A percentile compares a stretch with the other conserved stretches of the same genome.
phyloP scores from a whole-genome alignment of 139 green algal genomes.

The Pycnococcus provasolii region DNA sequence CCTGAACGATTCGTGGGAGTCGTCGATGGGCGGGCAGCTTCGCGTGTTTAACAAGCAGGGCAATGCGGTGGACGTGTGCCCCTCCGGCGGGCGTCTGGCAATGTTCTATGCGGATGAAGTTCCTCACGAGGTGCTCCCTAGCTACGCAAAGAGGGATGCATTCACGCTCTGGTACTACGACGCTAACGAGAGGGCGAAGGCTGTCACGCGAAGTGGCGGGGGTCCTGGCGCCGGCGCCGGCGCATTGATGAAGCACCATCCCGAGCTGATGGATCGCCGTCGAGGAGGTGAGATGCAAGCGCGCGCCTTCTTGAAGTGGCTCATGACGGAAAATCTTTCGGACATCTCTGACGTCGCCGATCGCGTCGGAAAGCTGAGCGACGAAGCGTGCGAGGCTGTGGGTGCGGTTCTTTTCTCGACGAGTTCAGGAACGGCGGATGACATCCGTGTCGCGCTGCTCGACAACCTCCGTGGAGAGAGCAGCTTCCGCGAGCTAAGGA shows the following conservation, averaged over 20 bases:
- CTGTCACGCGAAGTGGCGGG: constrained; percentile 6
- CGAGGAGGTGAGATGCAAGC: too few species aligned
- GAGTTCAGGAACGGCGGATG: too few species aligned
- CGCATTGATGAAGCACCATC: background rate
- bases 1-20: constrained; percentile 37
- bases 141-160: constrained; percentile 23
- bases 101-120: constrained; percentile 39
- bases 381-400: too few species aligned
- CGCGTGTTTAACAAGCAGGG: constrained; percentile 24
- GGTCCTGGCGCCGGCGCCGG: background rate
- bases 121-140: constrained; percentile 36
- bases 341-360: too few species aligned
- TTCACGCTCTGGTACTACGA: constrained; percentile 49
- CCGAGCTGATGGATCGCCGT: too few species aligned
- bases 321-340: too few species aligned
- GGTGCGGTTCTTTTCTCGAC: too few species aligned
- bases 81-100: constrained; percentile 32
- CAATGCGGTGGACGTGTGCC: constrained; percentile 30
- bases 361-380: too few species aligned
- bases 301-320: too few species aligned
- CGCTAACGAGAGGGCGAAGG: constrained; percentile 27
- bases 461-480: too few species aligned
- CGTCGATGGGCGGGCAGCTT: constrained; percentile 31
- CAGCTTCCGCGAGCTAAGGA: too few species aligned
- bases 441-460: too few species aligned